Conservation (phyloP, 345 rosid genomes). For the Brassica cretica region DNA sequence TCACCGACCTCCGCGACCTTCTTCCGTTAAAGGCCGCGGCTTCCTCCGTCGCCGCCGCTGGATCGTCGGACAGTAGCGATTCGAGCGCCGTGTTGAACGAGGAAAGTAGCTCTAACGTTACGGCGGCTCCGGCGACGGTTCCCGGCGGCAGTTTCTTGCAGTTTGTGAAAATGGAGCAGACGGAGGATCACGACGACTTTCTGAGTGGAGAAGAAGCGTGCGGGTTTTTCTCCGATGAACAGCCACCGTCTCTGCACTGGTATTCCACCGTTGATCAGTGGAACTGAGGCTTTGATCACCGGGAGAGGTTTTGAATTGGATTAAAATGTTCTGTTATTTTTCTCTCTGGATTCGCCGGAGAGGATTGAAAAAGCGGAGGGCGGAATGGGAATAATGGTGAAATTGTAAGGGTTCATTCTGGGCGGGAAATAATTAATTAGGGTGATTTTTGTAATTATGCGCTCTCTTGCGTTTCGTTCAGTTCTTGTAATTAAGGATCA, state of each 20-base stretch:
- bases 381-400: conserved; percentile 18
- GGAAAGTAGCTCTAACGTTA: conserved; percentile 63
- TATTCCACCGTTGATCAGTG: conserved; percentile 46
- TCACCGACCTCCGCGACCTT: conserved; percentile 46
- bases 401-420: conserved; percentile 5
- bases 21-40: conserved; percentile 42
- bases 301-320: conserved; percentile 31
- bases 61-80: conserved; percentile 83
- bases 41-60: conserved; percentile 51
- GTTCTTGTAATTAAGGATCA: conserved; percentile 27
- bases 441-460: conserved; percentile 35
- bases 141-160: conserved; percentile 39
- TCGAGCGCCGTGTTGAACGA: conserved; percentile 84
- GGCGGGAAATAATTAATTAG: conserved; percentile 24
- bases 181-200: conserved; percentile 79
- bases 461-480: conserved; percentile 25
- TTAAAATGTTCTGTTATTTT: background rate
- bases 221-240: conserved; percentile 83
- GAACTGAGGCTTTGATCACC: conserved; percentile 1
- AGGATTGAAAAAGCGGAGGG: conserved; percentile 11
- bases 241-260: conserved; percentile 86
- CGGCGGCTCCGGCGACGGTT: conserved; percentile 45
- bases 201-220: conserved; percentile 75
- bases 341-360: conserved; percentile 8
- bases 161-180: conserved; percentile 81